Conservation (phyloP, 1,284 basidiomycete species). For the Irpex sp. region DNA sequence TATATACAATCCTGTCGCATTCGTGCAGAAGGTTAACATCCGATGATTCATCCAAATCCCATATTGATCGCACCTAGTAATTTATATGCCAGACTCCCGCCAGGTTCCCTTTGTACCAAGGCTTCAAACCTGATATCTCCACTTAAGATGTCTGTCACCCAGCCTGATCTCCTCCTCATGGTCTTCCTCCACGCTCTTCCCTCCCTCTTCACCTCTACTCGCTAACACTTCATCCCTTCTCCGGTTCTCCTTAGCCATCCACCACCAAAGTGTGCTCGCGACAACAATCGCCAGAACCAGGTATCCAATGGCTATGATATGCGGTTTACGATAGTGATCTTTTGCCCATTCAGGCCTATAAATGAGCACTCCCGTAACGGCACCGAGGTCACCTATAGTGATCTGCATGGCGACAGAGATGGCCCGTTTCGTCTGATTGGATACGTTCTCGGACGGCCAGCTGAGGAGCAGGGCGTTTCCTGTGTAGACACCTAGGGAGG, state of each 20-base stretch:
- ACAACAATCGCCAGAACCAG: slow-evolving; percentile 44
- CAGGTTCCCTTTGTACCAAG: not conserved
- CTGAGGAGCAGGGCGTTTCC: slow-evolving; percentile 53
- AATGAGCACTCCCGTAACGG: slow-evolving; percentile 53
- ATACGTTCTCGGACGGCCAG: slow-evolving; percentile 70
- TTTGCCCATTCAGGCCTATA: slow-evolving; percentile 44
- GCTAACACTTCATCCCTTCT: slow-evolving; percentile 26
- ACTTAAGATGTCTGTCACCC: not conserved
- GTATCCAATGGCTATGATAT: slow-evolving; percentile 57
- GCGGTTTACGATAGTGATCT: slow-evolving; percentile 50
- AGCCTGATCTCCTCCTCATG: not conserved
- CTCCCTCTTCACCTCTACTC: not conserved
- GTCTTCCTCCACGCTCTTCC: not conserved
- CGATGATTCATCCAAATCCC: too few relatives aligned
- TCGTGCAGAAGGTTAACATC: too few relatives aligned
- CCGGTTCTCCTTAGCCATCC: slow-evolving; percentile 48
- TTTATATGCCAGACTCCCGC: too few relatives aligned
- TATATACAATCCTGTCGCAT: too few relatives aligned
- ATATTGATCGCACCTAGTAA: too few relatives aligned
- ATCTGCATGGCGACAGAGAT: slow-evolving; percentile 65
- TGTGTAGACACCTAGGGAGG: slow-evolving; percentile 54
- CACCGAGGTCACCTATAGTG: slow-evolving; percentile 59
- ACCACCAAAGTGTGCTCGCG: slow-evolving; percentile 41
- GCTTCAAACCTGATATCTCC: not conserved
- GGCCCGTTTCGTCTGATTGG: slow-evolving; percentile 65